phyloP scores from a whole-genome alignment of 129 eudicot genomes.

The Flaveria ramosissima region DNA sequence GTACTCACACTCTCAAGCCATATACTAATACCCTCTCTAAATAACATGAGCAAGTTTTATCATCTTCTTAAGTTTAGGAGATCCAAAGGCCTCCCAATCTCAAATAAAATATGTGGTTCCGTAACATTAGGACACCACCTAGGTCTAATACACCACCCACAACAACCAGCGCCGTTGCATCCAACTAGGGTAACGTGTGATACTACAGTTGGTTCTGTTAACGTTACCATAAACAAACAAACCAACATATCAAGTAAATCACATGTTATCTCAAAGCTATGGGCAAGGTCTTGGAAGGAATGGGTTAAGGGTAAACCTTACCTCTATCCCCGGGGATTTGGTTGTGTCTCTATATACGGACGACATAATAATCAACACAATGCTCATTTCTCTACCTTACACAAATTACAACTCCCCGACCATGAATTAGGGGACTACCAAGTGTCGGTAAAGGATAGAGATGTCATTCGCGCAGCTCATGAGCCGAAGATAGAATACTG shows the following conservation, averaged over 20 bases:
- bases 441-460: constrained; percentile 10
- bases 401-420: background rate
- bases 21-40: background rate
- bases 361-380: background rate
- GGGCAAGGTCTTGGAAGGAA: background rate
- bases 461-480: background rate
- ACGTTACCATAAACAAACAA: too few species aligned
- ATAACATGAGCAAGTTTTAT: background rate
- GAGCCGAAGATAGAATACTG: constrained; percentile 29
- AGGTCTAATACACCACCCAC: background rate
- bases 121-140: background rate
- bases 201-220: too few species aligned
- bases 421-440: background rate
- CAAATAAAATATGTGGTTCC: background rate
- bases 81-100: background rate
- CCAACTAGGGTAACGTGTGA: background rate
- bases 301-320: too few species aligned
- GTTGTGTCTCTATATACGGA: background rate
- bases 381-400: background rate
- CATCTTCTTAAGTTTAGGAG: background rate
- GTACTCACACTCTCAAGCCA: background rate
- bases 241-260: too few species aligned
- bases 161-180: background rate
- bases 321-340: background rate
- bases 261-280: background rate